A percentile compares a stretch with the other conserved stretches of the same genome.
Evolutionary conservation across 202 grass and related monocot species (phyloP).

Genomic region (Bolboschoenoplectus hybrid): DNA sequence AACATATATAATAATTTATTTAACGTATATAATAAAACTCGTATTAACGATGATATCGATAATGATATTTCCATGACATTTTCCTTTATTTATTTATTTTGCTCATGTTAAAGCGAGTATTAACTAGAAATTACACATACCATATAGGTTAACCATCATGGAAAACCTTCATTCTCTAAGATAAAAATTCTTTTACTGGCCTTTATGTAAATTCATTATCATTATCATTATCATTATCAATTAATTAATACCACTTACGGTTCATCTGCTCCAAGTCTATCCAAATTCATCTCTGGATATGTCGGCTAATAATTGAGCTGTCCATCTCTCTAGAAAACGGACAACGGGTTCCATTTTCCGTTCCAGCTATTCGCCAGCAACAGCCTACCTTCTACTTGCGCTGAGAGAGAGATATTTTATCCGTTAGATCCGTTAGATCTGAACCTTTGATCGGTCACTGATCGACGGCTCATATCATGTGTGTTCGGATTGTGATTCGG

Average conservation of each 20-base stretch:
- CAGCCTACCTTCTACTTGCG: slow-evolving; percentile 16
- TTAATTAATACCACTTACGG: background rate
- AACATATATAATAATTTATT: too few relatives aligned
- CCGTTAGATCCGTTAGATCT: slow-evolving; percentile 4
- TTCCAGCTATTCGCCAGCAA: slow-evolving; percentile 34
- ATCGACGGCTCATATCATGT: background rate
- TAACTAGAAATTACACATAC: too few relatives aligned
- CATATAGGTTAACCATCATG: too few relatives aligned
- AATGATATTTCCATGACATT: too few relatives aligned
- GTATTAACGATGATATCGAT: too few relatives aligned
- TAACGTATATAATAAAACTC: too few relatives aligned
- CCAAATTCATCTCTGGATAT: background rate
- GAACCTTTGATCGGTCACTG: background rate
- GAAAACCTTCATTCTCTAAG: too few relatives aligned
- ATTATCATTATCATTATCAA: background rate
- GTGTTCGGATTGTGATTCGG: background rate
- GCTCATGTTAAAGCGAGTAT: too few relatives aligned
- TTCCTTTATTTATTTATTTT: too few relatives aligned
- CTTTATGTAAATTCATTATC: too few relatives aligned
- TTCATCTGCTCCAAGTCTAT: background rate
- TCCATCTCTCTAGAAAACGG: slow-evolving; percentile 8
- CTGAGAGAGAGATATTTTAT: background rate
- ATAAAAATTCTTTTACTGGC: too few relatives aligned
- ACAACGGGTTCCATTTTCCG: background rate
- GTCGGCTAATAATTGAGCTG: slow-evolving; percentile 7